Percentiles rank a stretch among this genome's conserved stretches.
phyloP scores from a whole-genome alignment of 2,329 filamentous ascomycete genomes.

The Aspergillus versicolor region DNA sequence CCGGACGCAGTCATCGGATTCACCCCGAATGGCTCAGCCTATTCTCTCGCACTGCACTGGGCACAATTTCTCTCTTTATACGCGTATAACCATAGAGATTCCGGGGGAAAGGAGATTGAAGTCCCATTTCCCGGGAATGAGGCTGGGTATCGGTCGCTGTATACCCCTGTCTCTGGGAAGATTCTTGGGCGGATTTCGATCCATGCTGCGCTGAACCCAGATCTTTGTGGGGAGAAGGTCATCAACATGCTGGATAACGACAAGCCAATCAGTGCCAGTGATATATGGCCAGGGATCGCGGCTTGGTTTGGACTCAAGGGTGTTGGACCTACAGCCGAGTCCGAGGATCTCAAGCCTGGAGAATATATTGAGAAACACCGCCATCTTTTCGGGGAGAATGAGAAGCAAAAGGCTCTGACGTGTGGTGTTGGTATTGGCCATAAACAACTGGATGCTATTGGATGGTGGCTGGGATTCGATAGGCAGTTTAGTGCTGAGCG shows the following conservation, averaged over 20 bases:
- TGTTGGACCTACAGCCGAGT: constrained; percentile 16
- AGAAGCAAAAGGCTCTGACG: constrained; percentile 22
- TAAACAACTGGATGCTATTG: constrained; percentile 45
- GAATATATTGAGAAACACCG: constrained; percentile 29
- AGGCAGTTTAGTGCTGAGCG: constrained; percentile 47
- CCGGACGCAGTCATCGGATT: constrained; percentile 33
- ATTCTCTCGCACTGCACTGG: constrained; percentile 29
- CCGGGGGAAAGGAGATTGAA: background rate
- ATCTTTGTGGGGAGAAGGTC: constrained; percentile 21
- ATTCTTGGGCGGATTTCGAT: constrained; percentile 29
- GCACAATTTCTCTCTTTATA: constrained; percentile 32
- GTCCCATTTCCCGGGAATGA: constrained; percentile 28
- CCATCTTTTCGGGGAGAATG: constrained; percentile 29
- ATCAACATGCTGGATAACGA: constrained; percentile 32
- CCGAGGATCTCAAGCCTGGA: constrained; percentile 10
- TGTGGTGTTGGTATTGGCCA: constrained; percentile 40
- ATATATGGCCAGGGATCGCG: constrained; percentile 29
- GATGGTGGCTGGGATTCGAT: constrained; percentile 51
- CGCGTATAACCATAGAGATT: constrained; percentile 22
- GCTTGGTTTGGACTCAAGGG: constrained; percentile 32
- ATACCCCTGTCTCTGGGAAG: constrained; percentile 27
- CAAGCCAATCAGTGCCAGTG: constrained; percentile 22
- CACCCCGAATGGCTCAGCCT: constrained; percentile 29
- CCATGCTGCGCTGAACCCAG: constrained; percentile 27
- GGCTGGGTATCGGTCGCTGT: constrained; percentile 22